phyloP scores from a whole-genome alignment of 352 stramenopile genomes.

The Globisporangium emineosum region DNA sequence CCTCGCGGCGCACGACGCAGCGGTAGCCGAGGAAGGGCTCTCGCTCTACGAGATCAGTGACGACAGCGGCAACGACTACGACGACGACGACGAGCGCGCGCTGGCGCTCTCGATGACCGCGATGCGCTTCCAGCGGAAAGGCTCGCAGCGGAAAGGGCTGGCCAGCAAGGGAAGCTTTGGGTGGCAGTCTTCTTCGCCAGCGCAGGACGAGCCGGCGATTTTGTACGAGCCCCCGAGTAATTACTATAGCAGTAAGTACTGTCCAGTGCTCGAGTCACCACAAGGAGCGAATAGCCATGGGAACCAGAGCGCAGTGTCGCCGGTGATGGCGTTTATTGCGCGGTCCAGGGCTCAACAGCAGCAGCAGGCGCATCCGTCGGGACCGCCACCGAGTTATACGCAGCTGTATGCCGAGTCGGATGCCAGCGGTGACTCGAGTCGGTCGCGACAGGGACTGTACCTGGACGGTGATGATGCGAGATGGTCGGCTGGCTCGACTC shows the following conservation, averaged over 20 bases:
- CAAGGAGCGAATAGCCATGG: neutral
- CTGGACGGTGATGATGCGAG: neutral
- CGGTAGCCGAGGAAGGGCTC: neutral
- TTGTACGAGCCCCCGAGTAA: neutral
- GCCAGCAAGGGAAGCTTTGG: neutral
- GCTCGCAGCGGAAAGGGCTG: neutral
- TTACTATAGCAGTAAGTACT: slow-evolving; percentile 5
- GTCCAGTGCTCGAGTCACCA: slow-evolving; percentile 2
- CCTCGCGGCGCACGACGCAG: neutral
- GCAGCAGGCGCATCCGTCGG: neutral
- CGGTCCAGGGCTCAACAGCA: neutral
- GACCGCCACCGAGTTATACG: slow-evolving; percentile 1
- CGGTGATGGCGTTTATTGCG: slow-evolving; percentile 10
- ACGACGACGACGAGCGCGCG: neutral
- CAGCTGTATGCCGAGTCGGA: neutral
- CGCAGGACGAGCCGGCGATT: slow-evolving; percentile 1
- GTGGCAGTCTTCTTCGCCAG: neutral
- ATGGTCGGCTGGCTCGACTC: neutral
- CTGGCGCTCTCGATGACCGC: neutral
- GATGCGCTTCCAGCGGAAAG: neutral
- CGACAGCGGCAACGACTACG: neutral
- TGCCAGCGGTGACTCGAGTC: neutral
- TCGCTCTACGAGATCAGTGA: slow-evolving; percentile 2
- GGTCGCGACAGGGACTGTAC: neutral
- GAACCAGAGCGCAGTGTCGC: neutral